Evolutionary conservation across 371 early-diverging fungal species (phyloP).

Genomic region (Mucor velutinosus): DNA sequence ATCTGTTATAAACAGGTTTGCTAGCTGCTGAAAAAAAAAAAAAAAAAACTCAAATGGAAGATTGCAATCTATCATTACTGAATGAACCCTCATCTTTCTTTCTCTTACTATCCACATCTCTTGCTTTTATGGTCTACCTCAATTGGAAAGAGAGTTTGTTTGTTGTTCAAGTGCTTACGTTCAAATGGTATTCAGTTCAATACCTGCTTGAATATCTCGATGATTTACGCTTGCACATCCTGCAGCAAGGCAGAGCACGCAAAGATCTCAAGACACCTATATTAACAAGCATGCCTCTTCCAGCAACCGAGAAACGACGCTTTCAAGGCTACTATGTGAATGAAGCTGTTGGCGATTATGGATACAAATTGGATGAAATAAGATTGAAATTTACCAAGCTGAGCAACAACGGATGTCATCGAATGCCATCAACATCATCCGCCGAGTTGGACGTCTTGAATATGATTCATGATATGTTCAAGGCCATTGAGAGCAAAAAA

Average conservation of each 20-base stretch:
- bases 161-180: not conserved
- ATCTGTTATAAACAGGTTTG: not conserved
- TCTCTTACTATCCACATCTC: not conserved
- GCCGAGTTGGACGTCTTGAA: not conserved
- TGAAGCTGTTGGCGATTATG: constrained; percentile 12
- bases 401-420: not conserved
- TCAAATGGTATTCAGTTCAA: constrained; percentile 3
- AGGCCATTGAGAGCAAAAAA: not conserved
- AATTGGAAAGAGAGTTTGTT: not conserved
- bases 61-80: not conserved
- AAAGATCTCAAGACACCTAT: not conserved
- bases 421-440: not conserved
- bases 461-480: not conserved
- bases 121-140: not conserved
- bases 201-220: not conserved
- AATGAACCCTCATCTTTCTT: not conserved
- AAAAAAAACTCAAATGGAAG: too few relatives aligned
- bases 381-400: not conserved
- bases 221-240: not conserved
- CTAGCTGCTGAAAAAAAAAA: too few relatives aligned
- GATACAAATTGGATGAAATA: not conserved
- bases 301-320: not conserved
- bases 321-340: not conserved
- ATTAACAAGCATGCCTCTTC: not conserved
- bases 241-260: too few relatives aligned